Evolutionary conservation across 1,284 basidiomycete species (phyloP).

Genomic region (Inonotus obliquus): DNA sequence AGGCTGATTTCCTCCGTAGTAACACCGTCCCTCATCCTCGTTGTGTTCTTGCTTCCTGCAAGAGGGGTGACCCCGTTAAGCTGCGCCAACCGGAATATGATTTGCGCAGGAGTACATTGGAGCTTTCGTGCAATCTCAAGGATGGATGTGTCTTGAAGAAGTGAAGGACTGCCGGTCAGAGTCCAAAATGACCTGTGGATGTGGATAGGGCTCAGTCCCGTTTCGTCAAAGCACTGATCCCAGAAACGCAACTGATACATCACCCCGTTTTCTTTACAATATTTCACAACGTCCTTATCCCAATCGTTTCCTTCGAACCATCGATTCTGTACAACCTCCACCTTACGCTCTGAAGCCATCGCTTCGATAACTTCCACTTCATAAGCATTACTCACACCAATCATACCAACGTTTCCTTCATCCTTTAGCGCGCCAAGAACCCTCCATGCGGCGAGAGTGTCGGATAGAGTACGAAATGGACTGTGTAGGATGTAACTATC

Average conservation of each 20-base stretch:
- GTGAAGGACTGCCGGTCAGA: conserved; percentile 64
- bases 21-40: conserved; percentile 63
- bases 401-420: conserved; percentile 52
- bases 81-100: conserved; percentile 64
- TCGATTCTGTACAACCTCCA: conserved; percentile 75
- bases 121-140: conserved; percentile 41
- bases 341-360: conserved; percentile 48
- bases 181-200: conserved; percentile 78
- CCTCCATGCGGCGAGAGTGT: conserved; percentile 65
- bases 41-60: conserved; percentile 56
- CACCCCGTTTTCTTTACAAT: conserved; percentile 52
- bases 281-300: conserved; percentile 57
- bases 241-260: conserved; percentile 63
- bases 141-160: conserved; percentile 49
- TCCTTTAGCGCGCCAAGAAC: conserved; percentile 56
- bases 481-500: conserved; percentile 78
- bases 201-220: too few species aligned
- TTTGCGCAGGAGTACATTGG: conserved; percentile 57
- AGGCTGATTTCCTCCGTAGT: conserved; percentile 31
- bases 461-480: conserved; percentile 52
- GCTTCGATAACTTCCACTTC: conserved; percentile 51
- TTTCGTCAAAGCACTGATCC: too few species aligned
- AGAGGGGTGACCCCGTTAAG: conserved; percentile 54
- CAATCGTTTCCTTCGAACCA: conserved; percentile 80
- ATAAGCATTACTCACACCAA: conserved; percentile 78